phyloP scores from a whole-genome alignment of 208 protist genomes.

The Leishmania tropica region DNA sequence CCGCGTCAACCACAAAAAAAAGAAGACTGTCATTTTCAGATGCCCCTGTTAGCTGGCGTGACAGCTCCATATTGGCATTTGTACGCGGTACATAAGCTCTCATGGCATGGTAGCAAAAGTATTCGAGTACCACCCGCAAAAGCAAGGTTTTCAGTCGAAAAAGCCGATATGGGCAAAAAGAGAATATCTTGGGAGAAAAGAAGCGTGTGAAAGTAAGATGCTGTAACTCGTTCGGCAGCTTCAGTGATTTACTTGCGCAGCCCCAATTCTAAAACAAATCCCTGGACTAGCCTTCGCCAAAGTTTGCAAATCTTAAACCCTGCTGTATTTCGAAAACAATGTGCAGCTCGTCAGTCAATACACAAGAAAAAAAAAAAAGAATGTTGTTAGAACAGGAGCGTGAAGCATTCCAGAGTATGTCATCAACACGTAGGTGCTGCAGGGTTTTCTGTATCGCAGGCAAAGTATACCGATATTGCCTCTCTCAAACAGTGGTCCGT shows the following conservation, averaged over 20 bases:
- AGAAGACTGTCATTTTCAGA: background rate
- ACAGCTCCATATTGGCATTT: too few relatives aligned
- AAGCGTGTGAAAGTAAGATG: background rate
- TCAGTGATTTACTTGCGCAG: background rate
- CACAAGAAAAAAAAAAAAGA: background rate
- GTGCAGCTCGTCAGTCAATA: background rate
- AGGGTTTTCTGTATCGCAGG: too few relatives aligned
- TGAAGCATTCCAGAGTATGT: too few relatives aligned
- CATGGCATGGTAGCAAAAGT: background rate
- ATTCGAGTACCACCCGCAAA: background rate
- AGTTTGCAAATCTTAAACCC: background rate
- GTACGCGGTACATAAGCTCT: background rate
- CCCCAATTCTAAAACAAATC: background rate
- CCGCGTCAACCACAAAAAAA: background rate
- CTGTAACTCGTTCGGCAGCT: background rate
- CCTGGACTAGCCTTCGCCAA: background rate
- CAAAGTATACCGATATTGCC: too few relatives aligned
- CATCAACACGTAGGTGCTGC: too few relatives aligned
- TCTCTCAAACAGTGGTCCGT: too few relatives aligned
- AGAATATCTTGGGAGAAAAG: background rate
- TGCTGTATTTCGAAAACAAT: background rate
- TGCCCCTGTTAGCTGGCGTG: too few relatives aligned
- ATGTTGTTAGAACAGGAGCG: background rate
- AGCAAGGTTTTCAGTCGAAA: background rate
- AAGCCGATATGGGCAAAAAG: background rate